Conservation (phyloP, 352 stramenopile genomes). For the Phytopythium kandeliae region DNA sequence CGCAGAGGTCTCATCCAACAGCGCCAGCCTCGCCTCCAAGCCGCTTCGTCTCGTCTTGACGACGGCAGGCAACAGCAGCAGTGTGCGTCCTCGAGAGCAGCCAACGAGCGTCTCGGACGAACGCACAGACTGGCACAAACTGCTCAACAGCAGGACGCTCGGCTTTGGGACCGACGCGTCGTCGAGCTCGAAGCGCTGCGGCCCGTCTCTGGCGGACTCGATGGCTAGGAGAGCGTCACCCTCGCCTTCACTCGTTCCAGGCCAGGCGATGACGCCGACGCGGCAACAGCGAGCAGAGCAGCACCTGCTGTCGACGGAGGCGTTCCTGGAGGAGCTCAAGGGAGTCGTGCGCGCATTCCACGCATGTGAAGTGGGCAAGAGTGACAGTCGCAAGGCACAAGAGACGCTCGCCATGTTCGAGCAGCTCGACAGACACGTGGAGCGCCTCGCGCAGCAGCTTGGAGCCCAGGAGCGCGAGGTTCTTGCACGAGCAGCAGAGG, state of each 20-base stretch:
- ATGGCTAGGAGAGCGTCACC: neutral
- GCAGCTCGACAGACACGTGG: constrained; percentile 53
- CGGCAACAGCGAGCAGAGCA: constrained; percentile 3
- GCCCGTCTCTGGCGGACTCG: neutral
- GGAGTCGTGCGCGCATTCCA: constrained; percentile 46
- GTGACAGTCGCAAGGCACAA: constrained; percentile 5
- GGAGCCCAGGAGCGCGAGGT: constrained; percentile 23
- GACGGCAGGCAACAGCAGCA: constrained; percentile 20
- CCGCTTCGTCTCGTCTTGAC: too few species aligned
- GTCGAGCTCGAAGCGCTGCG: neutral
- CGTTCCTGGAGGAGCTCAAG: constrained; percentile 48
- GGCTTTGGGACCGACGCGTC: neutral
- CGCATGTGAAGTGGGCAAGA: constrained; percentile 10
- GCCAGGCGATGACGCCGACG: neutral
- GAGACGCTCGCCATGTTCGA: constrained; percentile 27
- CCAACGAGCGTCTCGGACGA: constrained; percentile 55
- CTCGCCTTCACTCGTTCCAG: neutral
- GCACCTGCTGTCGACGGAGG: constrained; percentile 19
- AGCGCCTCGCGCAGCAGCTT: constrained; percentile 36
- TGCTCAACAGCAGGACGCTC: constrained; percentile 34
- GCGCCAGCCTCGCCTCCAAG: neutral
- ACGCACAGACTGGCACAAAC: constrained; percentile 55
- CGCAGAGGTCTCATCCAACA: neutral
- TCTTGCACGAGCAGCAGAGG: constrained; percentile 2
- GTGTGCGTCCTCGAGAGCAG: constrained; percentile 35